Conservation (phyloP, 805 yeast species). For the Saturnispora halmiae region DNA sequence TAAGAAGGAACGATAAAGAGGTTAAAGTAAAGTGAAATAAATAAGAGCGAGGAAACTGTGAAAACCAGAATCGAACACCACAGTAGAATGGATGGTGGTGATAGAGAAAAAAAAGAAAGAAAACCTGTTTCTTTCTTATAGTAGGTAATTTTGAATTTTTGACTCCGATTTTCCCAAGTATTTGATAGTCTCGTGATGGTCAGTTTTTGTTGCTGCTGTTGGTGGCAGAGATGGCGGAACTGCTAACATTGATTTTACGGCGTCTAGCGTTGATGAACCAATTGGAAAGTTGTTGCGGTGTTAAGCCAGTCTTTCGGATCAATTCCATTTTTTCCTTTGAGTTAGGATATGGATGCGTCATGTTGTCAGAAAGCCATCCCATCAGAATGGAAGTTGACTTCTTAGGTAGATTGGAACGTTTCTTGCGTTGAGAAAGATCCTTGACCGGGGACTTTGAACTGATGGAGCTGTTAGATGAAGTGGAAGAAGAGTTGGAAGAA, state of each 20-base stretch:
- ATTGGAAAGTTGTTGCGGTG: conserved; percentile 49
- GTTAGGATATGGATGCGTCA: conserved; percentile 53
- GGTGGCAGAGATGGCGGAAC: conserved; percentile 7
- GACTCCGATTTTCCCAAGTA: no score
- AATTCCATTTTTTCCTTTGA: conserved; percentile 47
- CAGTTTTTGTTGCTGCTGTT: no score
- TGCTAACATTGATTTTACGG: conserved; percentile 35
- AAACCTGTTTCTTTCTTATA: no score
- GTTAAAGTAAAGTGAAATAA: no score
- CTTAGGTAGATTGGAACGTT: conserved; percentile 49
- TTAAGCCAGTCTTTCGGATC: conserved; percentile 46
- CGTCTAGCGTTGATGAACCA: conserved; percentile 60
- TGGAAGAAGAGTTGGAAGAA: not conserved
- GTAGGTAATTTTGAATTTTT: no score
- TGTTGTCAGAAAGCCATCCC: conserved; percentile 46
- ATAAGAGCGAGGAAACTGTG: no score
- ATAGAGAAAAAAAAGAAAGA: no score
- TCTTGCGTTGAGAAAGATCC: conserved; percentile 16
- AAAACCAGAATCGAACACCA: no score
- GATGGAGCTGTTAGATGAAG: conserved; percentile 2
- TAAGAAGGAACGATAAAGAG: no score
- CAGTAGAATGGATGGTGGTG: no score
- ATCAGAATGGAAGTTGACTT: conserved; percentile 45
- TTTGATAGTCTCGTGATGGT: not conserved
- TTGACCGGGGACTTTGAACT: not conserved